Conservation (phyloP, 169 alveolate species). For the Cryptosporidium sp. region DNA sequence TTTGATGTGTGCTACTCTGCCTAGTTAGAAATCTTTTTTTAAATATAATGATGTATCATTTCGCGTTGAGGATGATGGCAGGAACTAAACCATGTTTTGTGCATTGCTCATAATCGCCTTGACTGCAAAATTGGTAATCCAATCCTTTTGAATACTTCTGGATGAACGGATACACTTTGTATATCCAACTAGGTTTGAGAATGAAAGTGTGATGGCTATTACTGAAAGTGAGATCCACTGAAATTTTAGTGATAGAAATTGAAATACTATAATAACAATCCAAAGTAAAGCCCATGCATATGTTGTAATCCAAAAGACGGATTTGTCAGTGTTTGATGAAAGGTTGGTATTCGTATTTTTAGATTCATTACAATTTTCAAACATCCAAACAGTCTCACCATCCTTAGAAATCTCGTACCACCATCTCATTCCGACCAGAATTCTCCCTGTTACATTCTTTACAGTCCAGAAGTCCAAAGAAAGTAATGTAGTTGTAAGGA, state of each 20-base stretch:
- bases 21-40: too few species aligned
- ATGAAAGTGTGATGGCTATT: constrained; percentile 78
- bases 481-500: constrained; percentile 78
- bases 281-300: constrained; percentile 82
- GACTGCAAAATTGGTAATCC: constrained; percentile 79
- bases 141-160: constrained; percentile 75
- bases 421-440: constrained; percentile 87
- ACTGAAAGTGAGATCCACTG: constrained; percentile 79
- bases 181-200: constrained; percentile 79
- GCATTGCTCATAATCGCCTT: constrained; percentile 27
- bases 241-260: constrained; percentile 77
- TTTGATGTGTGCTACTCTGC: too few species aligned
- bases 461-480: constrained; percentile 87
- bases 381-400: constrained; percentile 87
- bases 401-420: constrained; percentile 87
- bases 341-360: constrained; percentile 67
- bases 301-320: constrained; percentile 84
- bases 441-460: constrained; percentile 87
- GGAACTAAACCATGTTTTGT: constrained; percentile 22
- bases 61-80: background rate
- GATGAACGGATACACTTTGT: constrained; percentile 77
- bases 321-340: constrained; percentile 80
- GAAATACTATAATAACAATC: constrained; percentile 75
- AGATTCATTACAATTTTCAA: constrained; percentile 81
- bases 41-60: too few species aligned